These are phyloP conservation scores for Saxophila tyrrhenica DNA, from an alignment of 495 filamentous ascomycete species.

Conservation along the genomic window DNA sequence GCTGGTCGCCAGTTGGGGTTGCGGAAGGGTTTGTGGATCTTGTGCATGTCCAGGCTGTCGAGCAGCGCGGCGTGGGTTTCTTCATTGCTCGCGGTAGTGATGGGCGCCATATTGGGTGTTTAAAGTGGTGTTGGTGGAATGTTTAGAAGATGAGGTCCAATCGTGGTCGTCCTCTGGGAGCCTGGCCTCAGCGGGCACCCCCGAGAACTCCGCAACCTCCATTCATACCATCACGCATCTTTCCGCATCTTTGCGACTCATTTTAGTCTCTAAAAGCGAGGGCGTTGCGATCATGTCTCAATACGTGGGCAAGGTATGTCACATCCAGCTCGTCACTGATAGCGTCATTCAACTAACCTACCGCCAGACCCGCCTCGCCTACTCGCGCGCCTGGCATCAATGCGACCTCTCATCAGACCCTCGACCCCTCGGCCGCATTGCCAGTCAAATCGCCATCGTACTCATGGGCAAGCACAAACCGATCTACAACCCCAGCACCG, in stretches of 20 bases:
- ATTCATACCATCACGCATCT: background rate
- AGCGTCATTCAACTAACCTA: background rate
- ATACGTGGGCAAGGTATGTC: constrained; percentile 18
- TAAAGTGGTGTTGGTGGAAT: background rate
- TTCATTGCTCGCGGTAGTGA: constrained; percentile 33
- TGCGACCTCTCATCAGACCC: constrained; percentile 55
- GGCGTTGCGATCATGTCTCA: constrained; percentile 10
- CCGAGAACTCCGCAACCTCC: background rate
- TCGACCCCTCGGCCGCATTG: constrained; percentile 70
- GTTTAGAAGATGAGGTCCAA: too few species aligned
- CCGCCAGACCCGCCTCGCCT: constrained; percentile 81
- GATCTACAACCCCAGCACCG: constrained; percentile 84
- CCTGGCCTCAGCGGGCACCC: too few species aligned
- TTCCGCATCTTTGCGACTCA: background rate
- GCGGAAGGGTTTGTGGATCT: constrained; percentile 73
- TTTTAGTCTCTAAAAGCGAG: background rate
- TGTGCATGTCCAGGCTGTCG: constrained; percentile 76
- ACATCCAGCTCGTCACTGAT: background rate
- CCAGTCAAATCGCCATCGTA: constrained; percentile 75
- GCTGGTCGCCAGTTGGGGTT: constrained; percentile 81
- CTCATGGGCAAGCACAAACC: constrained; percentile 99
- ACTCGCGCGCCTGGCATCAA: constrained; percentile 89
- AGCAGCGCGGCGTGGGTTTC: constrained; percentile 43
- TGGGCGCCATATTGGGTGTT: constrained; percentile 28
- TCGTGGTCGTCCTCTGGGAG: too few species aligned